A percentile compares a stretch with the other conserved stretches of the same genome.
These are phyloP conservation scores for Podospora didyma DNA, from an alignment of 495 filamentous ascomycete species.

Conservation along the genomic window DNA sequence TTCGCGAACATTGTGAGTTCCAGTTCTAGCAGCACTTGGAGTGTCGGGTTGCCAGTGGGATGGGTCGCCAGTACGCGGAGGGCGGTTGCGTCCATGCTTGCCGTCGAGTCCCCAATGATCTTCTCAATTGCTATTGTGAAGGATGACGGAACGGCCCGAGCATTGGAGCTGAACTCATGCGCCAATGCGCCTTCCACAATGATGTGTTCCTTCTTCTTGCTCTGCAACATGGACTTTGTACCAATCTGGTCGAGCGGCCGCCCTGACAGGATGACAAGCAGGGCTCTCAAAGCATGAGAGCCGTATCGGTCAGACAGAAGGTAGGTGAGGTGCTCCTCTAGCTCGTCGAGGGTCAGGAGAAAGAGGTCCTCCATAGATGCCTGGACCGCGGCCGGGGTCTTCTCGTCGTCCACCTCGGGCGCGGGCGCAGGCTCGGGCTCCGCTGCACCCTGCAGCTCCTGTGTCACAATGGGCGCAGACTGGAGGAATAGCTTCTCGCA, in stretches of 20 bases:
- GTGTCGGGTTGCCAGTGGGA: slow-evolving; percentile 80
- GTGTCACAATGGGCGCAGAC: slow-evolving; percentile 70
- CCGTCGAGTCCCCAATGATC: slow-evolving; percentile 68
- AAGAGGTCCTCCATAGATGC: slow-evolving; percentile 80
- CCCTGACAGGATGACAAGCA: slow-evolving; percentile 82
- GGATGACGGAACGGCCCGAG: slow-evolving; percentile 66
- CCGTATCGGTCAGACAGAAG: slow-evolving; percentile 84
- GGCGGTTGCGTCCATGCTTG: slow-evolving; percentile 65
- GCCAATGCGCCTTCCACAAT: slow-evolving; percentile 41
- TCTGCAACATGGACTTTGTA: slow-evolving; percentile 68
- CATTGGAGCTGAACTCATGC: slow-evolving; percentile 29
- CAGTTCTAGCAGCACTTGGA: slow-evolving; percentile 81
- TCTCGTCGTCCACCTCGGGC: slow-evolving; percentile 33
- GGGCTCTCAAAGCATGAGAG: slow-evolving; percentile 81
- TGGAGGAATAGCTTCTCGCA: slow-evolving; percentile 89
- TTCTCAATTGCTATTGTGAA: slow-evolving; percentile 74
- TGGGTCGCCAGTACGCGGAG: slow-evolving; percentile 79
- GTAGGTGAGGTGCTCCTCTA: slow-evolving; percentile 78
- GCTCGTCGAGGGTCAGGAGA: slow-evolving; percentile 72
- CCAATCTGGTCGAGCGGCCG: slow-evolving; percentile 63
- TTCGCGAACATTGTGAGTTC: slow-evolving; percentile 70
- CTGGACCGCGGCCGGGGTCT: slow-evolving; percentile 15
- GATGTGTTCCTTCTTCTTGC: slow-evolving; percentile 85
- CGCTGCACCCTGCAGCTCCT: slow-evolving; percentile 54
- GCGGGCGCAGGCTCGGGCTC: slow-evolving; percentile 21